Conservation (phyloP, 306 rosid genomes). For the Vigna angularis region DNA sequence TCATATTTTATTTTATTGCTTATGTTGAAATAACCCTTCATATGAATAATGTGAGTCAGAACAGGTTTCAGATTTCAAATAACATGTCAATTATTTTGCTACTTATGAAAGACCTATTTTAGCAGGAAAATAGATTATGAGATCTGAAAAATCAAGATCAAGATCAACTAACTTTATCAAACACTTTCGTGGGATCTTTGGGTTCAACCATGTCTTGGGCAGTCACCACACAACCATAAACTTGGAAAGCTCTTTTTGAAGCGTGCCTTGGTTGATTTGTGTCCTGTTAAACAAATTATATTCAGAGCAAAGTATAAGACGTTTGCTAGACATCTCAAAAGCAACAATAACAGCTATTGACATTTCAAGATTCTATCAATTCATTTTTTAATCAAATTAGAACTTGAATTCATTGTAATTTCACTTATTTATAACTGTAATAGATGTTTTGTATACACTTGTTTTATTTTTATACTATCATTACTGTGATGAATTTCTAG, state of each 20-base stretch:
- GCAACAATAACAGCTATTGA: conserved; percentile 17
- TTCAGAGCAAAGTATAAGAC: conserved; percentile 25
- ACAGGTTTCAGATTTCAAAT: neutral
- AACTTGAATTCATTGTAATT: conserved; percentile 16
- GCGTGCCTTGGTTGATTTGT: conserved; percentile 56
- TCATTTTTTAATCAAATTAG: neutral
- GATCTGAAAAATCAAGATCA: conserved; percentile 25
- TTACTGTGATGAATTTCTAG: conserved; percentile 15
- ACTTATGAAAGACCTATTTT: neutral
- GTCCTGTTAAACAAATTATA: conserved; percentile 53
- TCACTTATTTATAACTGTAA: neutral
- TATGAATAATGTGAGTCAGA: neutral
- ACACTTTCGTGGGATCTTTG: conserved; percentile 58
- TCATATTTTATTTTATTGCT: too few species aligned
- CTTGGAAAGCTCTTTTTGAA: conserved; percentile 84
- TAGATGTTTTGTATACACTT: neutral
- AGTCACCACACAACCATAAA: conserved; percentile 88
- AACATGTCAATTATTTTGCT: conserved; percentile 11
- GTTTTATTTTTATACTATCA: conserved; percentile 2
- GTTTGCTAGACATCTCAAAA: conserved; percentile 31
- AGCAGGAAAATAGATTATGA: conserved; percentile 15
- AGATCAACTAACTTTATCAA: conserved; percentile 73
- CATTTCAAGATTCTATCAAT: conserved; percentile 16
- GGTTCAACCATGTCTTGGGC: conserved; percentile 81
- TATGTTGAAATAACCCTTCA: too few species aligned